Base-by-base conservation (phyloP, 176 grass and related monocot genomes). In the Oryza meridionalis region DNA sequence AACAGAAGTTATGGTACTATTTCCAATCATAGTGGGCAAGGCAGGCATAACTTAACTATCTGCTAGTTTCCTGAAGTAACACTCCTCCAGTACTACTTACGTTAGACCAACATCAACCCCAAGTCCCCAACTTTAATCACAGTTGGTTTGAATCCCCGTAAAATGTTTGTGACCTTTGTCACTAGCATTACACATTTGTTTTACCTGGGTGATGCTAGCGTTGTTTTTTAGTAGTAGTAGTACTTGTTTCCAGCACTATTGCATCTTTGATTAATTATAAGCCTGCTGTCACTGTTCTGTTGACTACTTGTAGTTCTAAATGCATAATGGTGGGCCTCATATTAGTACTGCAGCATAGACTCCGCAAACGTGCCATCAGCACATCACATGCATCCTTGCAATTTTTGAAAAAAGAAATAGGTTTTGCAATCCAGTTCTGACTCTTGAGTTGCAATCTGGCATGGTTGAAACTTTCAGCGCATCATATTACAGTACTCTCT, bases 401-500 rank as follows among this genome's bases (percentile, higher is more conserved):
- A 11, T 62, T 51, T 58, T 84, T 21, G 5, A 58, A n/a, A 55
- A 40, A 40, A 58, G n/a, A 19, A 2, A 19, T 55, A 55, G 3
- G 17, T 19, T 53, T 19, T 19, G 50, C 14, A 45, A 11, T 61
- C 75, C 67, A 38, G 21, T 25, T 83, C 29, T 9, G 47, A 49
- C 35, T 67, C 11, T 67, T 9, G 12, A 58, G 72, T 35, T 35
- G 33, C 33, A 35, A 35, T 35, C 4, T 55, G 7, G 14, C 58
- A 27, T 25, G 43, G 4, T 29, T 67, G 80, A 1, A 84, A 67
- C 47, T 75, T 75, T 74, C 27, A 69, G 51, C 6, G 76, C 63
- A 63, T 19, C 27, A 26, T 59, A 84, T 71, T 35, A 5, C 66
- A 82, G 29, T 31, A 31, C 29, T 31, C 29, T 29, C 29, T 31